phyloP scores from a whole-genome alignment of 2,329 filamentous ascomycete genomes.

The Davidsoniella neocaledoniae region DNA sequence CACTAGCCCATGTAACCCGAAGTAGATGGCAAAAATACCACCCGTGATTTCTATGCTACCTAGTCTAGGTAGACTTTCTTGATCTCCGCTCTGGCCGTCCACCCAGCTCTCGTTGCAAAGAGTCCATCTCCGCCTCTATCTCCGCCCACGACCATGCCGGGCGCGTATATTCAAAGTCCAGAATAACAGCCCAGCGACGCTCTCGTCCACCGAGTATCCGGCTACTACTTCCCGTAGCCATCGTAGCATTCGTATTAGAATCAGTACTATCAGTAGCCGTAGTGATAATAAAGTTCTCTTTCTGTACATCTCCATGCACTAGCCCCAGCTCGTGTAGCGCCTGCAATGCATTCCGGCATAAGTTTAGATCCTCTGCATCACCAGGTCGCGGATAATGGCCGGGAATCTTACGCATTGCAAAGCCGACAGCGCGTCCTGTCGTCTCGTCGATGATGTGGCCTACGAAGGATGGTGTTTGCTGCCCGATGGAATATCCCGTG shows the following conservation, averaged over 20 bases:
- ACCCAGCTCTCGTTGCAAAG: not conserved
- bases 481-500: too few species aligned
- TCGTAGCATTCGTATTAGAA: too few species aligned
- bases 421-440: not conserved
- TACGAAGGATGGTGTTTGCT: conserved; percentile 1
- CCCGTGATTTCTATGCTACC: too few species aligned
- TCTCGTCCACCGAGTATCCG: not conserved
- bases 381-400: conserved; percentile 2
- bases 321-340: conserved; percentile 3
- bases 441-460: conserved; percentile 1
- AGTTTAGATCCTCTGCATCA: not conserved
- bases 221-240: too few species aligned
- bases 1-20: too few species aligned
- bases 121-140: conserved; percentile 1
- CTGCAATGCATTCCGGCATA: not conserved
- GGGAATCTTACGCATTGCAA: not conserved
- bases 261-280: too few species aligned
- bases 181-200: not conserved
- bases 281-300: conserved; percentile 1
- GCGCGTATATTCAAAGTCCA: conserved; percentile 5
- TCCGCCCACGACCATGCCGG: not conserved
- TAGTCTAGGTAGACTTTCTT: too few species aligned
- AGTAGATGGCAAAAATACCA: too few species aligned
- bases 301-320: conserved; percentile 2
- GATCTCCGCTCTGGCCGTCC: not conserved